These are phyloP conservation scores for Phytophthora pinifolia DNA, from an alignment of 352 stramenopile species.

Conservation along the genomic window DNA sequence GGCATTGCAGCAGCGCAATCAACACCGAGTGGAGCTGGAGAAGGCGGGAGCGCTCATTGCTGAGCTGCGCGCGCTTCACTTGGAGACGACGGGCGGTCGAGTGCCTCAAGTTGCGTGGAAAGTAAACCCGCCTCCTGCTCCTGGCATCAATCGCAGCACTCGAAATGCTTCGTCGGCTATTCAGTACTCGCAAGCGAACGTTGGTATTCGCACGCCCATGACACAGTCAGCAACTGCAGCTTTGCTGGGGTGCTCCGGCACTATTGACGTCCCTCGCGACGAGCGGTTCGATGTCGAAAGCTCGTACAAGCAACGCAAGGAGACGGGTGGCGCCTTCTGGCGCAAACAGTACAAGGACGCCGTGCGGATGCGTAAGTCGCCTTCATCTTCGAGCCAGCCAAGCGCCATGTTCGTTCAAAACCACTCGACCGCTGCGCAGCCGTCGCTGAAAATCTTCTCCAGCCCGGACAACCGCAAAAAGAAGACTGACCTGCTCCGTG, in stretches of 20 bases:
- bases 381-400: conserved; percentile 12
- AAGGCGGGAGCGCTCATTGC: conserved; percentile 40
- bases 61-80: conserved; percentile 35
- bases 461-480: conserved; percentile 46
- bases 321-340: conserved; percentile 51
- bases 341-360: conserved; percentile 58
- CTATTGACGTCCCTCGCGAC: conserved; percentile 38
- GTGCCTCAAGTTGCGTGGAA: conserved; percentile 30
- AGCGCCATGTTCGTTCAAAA: conserved; percentile 3
- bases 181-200: conserved; percentile 25
- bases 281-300: conserved; percentile 54
- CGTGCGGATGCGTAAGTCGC: conserved; percentile 52
- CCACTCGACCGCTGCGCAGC: conserved; percentile 15
- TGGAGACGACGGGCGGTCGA: conserved; percentile 22
- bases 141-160: conserved; percentile 7
- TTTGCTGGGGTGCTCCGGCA: conserved; percentile 26
- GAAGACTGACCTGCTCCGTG: conserved; percentile 36
- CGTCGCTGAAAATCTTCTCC: conserved; percentile 77
- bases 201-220: conserved; percentile 28
- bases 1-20: conserved; percentile 57
- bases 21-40: conserved; percentile 50
- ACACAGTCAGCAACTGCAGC: conserved; percentile 20
- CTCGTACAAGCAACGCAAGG: conserved; percentile 39
- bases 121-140: conserved; percentile 12
- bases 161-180: conserved; percentile 16